Evolutionary conservation across 2,329 filamentous ascomycete genomes (phyloP).

Genomic region (Exophiala viscosa): DNA sequence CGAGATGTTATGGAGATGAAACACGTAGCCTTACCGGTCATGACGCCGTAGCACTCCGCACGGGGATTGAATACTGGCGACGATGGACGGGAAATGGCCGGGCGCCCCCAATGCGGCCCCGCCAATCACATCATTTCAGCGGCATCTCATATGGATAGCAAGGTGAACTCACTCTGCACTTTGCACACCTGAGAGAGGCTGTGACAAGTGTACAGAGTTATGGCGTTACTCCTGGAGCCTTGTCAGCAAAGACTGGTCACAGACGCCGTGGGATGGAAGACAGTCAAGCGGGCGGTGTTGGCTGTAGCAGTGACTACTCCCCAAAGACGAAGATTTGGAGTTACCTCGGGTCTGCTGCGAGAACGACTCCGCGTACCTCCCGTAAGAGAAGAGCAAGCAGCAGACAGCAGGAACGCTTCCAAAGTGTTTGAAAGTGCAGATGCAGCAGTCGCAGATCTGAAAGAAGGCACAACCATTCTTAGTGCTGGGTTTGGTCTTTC

Average conservation of each 20-base stretch:
- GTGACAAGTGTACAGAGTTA: background rate
- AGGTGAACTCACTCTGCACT: too few relatives aligned
- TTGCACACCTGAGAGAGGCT: too few relatives aligned
- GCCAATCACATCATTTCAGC: constrained; percentile 1
- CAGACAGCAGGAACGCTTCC: constrained; percentile 28
- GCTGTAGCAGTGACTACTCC: too few relatives aligned
- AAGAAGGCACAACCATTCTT: constrained; percentile 66
- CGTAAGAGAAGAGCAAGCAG: background rate
- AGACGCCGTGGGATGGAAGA: background rate
- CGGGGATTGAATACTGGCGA: too few relatives aligned
- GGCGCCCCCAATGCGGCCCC: too few relatives aligned
- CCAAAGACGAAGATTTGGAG: background rate
- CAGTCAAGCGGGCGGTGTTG: too few relatives aligned
- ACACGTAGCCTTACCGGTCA: too few relatives aligned
- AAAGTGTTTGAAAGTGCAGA: constrained; percentile 51
- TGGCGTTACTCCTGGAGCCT: background rate
- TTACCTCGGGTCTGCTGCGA: background rate
- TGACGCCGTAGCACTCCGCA: too few relatives aligned
- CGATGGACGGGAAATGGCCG: constrained; percentile 4
- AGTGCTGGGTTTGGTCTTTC: constrained; percentile 81
- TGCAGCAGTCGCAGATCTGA: constrained; percentile 65
- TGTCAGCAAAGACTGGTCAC: background rate
- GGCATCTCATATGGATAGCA: too few relatives aligned
- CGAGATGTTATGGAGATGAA: background rate
- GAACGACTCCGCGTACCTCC: background rate